Conservation (phyloP, 1,284 basidiomycete genomes). For the Gastroboletus turbinatus region DNA sequence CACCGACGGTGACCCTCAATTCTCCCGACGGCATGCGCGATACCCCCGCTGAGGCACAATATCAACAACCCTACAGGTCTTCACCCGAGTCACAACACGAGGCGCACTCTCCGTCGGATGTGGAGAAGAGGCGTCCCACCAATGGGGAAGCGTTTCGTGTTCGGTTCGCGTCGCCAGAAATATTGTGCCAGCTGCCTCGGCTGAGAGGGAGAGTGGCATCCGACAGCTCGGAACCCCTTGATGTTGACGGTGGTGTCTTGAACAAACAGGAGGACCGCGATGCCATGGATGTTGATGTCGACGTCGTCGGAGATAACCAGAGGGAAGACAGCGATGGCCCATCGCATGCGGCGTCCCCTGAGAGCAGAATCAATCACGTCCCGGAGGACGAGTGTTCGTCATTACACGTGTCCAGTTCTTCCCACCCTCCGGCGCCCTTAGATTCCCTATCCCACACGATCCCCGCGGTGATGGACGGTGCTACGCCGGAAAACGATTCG, state of each 20-base stretch:
- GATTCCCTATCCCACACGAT: neutral
- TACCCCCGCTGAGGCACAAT: constrained; percentile 28
- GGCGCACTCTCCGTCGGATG: neutral
- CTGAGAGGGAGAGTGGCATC: constrained; percentile 5
- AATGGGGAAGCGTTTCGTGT: constrained; percentile 28
- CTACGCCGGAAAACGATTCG: neutral
- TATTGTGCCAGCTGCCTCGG: constrained; percentile 18
- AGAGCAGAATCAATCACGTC: neutral
- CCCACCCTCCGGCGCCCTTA: neutral
- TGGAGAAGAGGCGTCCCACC: constrained; percentile 13
- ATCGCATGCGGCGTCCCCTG: neutral
- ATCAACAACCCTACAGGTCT: constrained; percentile 22
- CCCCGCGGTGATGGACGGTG: neutral
- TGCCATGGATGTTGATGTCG: constrained; percentile 28
- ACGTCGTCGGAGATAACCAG: constrained; percentile 8
- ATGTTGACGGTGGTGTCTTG: neutral
- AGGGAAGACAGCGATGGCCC: neutral
- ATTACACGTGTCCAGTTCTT: constrained; percentile 1
- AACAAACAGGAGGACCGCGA: constrained; percentile 9
- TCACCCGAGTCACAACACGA: constrained; percentile 22
- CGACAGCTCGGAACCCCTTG: constrained; percentile 3
- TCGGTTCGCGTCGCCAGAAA: constrained; percentile 33
- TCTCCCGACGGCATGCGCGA: constrained; percentile 22
- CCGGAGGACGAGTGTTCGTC: neutral
- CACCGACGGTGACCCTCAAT: constrained; percentile 3